Percentiles rank a stretch among this genome's conserved stretches.
These are phyloP conservation scores for Cenchrus americanus DNA, from an alignment of 176 grass and related monocot genomes.

Conservation along the genomic window DNA sequence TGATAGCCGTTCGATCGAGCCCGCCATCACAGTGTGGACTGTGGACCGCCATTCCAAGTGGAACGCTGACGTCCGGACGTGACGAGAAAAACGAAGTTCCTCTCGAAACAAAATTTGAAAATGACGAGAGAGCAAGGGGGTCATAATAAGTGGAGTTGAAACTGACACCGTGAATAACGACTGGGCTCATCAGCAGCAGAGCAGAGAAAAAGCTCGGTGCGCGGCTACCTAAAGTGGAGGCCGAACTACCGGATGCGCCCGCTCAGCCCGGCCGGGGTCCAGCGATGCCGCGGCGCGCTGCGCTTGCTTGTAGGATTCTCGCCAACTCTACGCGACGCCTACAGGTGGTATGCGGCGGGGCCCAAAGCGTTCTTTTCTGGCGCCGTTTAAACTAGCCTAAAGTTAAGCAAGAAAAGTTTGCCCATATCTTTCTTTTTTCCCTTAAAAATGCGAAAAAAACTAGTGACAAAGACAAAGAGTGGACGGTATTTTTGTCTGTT, in stretches of 20 bases:
- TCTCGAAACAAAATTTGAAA: not conserved
- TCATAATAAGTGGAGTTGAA: not conserved
- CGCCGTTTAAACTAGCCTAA: constrained; percentile 22
- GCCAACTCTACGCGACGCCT: constrained; percentile 25
- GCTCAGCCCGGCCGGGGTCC: not conserved
- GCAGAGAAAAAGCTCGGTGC: not conserved
- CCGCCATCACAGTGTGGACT: no score
- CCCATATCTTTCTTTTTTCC: not conserved
- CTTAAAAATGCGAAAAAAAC: not conserved
- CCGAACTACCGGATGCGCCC: constrained; percentile 28
- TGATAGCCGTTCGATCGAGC: no score
- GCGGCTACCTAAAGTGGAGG: constrained; percentile 34
- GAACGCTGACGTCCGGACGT: not conserved
- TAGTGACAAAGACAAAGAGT: not conserved
- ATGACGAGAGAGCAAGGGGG: not conserved
- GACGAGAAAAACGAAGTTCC: not conserved
- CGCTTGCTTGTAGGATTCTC: constrained; percentile 41
- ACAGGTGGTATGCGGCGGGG: not conserved
- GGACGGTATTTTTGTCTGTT: not conserved
- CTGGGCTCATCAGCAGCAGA: no score
- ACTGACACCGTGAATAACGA: constrained; percentile 20
- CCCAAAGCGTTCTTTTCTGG: not conserved
- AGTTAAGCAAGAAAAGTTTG: not conserved
- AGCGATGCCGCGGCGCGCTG: not conserved
- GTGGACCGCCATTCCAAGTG: no score